Conservation (phyloP, 805 yeast species). For the Kodamaea fukazawae region DNA sequence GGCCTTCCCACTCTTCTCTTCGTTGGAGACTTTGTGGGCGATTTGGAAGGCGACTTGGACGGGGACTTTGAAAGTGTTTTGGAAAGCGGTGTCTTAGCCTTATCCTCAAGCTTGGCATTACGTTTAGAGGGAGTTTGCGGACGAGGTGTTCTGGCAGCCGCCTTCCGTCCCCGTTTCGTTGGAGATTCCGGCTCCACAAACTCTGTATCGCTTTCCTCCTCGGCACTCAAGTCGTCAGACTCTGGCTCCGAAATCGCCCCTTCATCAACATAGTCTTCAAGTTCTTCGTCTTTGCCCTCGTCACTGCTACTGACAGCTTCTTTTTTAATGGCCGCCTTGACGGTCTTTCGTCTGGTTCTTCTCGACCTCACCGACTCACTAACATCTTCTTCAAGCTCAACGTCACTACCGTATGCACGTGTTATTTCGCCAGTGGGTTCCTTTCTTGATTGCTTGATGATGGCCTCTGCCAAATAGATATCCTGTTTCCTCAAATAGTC, state of each 20-base stretch:
- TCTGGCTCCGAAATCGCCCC: slow-evolving; percentile 1
- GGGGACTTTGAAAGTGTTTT: not conserved
- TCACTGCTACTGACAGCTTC: slow-evolving; percentile 12
- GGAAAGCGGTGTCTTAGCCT: not conserved
- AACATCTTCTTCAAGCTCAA: slow-evolving; percentile 21
- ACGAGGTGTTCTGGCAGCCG: slow-evolving; percentile 9
- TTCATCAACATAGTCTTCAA: slow-evolving; percentile 8
- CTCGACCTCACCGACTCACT: slow-evolving; percentile 2
- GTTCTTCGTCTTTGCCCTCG: slow-evolving; percentile 18
- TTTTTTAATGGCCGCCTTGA: slow-evolving; percentile 1
- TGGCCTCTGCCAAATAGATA: slow-evolving; percentile 42
- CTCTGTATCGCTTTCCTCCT: not conserved
- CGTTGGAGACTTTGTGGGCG: slow-evolving; percentile 2
- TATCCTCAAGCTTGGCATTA: not conserved
- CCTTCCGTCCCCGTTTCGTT: slow-evolving; percentile 13
- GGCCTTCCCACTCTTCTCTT: slow-evolving; percentile 26
- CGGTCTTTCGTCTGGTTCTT: slow-evolving; percentile 4
- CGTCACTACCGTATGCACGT: slow-evolving; percentile 21
- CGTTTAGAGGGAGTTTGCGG: not conserved
- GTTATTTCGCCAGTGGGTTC: slow-evolving; percentile 3
- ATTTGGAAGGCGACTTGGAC: too few species aligned
- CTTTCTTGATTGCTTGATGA: slow-evolving; percentile 16
- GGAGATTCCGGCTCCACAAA: slow-evolving; percentile 1
- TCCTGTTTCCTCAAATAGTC: slow-evolving; percentile 38
- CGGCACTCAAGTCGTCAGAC: not conserved